These are phyloP conservation scores for Auxenochlorella pyrenoidosa DNA, from an alignment of 139 green algal genomes.

Conservation along the genomic window DNA sequence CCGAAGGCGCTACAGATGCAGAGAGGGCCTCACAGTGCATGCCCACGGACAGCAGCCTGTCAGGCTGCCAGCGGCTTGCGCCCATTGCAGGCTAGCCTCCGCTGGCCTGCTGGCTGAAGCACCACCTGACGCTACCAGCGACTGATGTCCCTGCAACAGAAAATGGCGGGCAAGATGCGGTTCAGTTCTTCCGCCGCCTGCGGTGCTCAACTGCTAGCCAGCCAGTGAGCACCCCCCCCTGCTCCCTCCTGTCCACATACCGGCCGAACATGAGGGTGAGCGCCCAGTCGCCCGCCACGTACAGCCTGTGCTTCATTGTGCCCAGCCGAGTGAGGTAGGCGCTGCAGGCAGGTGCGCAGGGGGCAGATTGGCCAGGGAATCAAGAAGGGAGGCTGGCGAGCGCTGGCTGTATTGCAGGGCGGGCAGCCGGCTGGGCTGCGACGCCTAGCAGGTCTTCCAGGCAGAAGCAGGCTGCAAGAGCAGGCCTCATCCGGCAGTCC, in stretches of 20 bases:
- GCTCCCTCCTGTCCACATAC: neutral
- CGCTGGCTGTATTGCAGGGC: too few species aligned
- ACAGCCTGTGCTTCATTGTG: slow-evolving; percentile 43
- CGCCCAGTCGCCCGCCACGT: slow-evolving; percentile 46
- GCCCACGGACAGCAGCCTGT: too few species aligned
- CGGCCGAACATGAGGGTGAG: slow-evolving; percentile 68
- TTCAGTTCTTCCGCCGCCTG: neutral
- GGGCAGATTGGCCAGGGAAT: too few species aligned
- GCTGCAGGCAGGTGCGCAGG: neutral
- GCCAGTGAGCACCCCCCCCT: neutral
- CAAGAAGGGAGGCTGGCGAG: too few species aligned
- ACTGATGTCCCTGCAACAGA: neutral
- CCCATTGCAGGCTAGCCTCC: too few species aligned
- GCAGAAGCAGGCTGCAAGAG: too few species aligned
- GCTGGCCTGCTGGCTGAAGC: too few species aligned
- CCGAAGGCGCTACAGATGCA: neutral
- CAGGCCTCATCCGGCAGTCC: neutral
- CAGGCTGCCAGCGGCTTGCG: neutral
- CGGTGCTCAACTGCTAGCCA: neutral
- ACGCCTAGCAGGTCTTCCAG: too few species aligned
- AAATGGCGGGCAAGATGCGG: neutral
- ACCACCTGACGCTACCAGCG: neutral
- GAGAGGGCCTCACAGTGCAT: too few species aligned
- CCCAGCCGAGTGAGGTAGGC: slow-evolving; percentile 87
- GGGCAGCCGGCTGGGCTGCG: too few species aligned